Percentiles rank a stretch among this genome's conserved stretches.
phyloP scores from a whole-genome alignment of 305 asterid species.

The Fraxinus xanthoxyloides region DNA sequence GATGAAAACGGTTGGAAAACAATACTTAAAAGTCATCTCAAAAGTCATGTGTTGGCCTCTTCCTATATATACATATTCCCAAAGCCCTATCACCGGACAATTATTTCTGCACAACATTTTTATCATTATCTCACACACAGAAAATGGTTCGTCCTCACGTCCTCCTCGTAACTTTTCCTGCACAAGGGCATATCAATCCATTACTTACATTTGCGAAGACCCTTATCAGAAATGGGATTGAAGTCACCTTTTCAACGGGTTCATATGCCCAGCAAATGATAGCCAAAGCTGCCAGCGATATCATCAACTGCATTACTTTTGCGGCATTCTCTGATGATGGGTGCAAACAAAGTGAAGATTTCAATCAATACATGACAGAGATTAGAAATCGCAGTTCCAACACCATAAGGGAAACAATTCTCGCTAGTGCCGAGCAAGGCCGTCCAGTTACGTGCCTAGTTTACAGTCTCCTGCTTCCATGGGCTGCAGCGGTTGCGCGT shows the following conservation, averaged over 20 bases:
- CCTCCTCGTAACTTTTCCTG: slow-evolving; percentile 39
- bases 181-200: not conserved
- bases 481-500: slow-evolving; percentile 33
- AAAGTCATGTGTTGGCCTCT: not conserved
- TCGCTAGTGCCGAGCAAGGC: slow-evolving; percentile 24
- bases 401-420: slow-evolving; percentile 17
- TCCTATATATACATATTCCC: not conserved
- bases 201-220: not conserved
- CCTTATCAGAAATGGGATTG: not conserved
- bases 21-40: not conserved
- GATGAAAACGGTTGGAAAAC: too few species aligned
- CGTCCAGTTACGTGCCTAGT: slow-evolving; percentile 35
- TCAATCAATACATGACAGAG: not conserved
- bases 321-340: slow-evolving; percentile 47
- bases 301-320: slow-evolving; percentile 27
- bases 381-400: slow-evolving; percentile 24
- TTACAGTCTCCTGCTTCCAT: slow-evolving; percentile 39
- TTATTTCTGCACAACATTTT: not conserved
- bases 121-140: not conserved
- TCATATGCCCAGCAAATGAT: slow-evolving; percentile 31
- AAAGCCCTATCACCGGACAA: not conserved
- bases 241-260: not conserved
- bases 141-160: slow-evolving; percentile 35
- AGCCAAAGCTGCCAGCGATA: not conserved
- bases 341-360: slow-evolving; percentile 17